Conservation (phyloP, 805 yeast species). For the Ogataea populi-albae region DNA sequence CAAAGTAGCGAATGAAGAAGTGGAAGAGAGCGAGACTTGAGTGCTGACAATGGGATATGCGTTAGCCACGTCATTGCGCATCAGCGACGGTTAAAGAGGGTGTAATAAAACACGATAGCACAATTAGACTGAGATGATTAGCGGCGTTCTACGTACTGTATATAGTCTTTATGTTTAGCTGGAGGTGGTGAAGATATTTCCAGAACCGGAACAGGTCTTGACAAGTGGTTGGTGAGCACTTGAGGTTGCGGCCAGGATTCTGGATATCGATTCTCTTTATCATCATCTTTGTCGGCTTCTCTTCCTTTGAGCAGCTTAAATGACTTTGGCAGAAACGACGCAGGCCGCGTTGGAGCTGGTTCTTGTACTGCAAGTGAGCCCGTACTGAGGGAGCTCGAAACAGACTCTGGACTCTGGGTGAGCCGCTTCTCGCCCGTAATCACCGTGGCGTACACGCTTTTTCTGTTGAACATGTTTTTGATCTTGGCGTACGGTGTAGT, state of each 20-base stretch:
- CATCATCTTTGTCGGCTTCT: slow-evolving; percentile 1
- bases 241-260: slow-evolving; percentile 7
- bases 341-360: slow-evolving; percentile 1
- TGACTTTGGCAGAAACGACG: slow-evolving; percentile 13
- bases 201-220: slow-evolving; percentile 1
- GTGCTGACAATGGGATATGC: no score
- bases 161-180: no score
- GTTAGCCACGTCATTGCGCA: no score
- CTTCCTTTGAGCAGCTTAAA: slow-evolving; percentile 14
- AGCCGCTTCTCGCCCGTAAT: slow-evolving; percentile 2
- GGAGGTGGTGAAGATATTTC: neutral
- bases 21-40: no score
- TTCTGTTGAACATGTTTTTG: slow-evolving; percentile 17
- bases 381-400: slow-evolving; percentile 12
- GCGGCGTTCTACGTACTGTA: no score
- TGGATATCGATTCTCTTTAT: slow-evolving; percentile 2
- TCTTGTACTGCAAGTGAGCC: slow-evolving; percentile 3
- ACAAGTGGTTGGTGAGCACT: slow-evolving; percentile 2
- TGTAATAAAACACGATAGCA: no score
- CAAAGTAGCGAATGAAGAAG: no score
- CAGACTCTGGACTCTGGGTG: neutral
- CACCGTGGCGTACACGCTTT: slow-evolving; percentile 15
- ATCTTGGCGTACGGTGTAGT: slow-evolving; percentile 19
- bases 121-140: no score
- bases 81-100: no score